Conservation (phyloP, 441 rosid species). For the Pelargonium myrrhifolium region DNA sequence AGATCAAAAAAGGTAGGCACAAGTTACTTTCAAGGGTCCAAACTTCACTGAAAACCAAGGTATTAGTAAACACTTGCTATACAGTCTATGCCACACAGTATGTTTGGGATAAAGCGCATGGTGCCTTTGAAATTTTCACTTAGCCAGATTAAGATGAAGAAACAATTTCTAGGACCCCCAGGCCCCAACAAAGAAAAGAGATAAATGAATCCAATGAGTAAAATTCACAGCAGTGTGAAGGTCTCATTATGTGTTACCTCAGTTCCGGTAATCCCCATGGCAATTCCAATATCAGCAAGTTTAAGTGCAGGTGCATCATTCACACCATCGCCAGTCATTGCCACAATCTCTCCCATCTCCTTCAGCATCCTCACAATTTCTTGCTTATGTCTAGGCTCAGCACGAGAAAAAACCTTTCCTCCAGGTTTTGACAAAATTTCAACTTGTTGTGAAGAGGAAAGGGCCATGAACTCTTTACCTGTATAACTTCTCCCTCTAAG, state of each 20-base stretch:
- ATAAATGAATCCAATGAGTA: too few species aligned
- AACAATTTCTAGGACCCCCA: neutral
- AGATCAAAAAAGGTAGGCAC: neutral
- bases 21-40: too few species aligned
- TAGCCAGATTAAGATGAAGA: neutral
- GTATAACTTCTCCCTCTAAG: conserved; percentile 64
- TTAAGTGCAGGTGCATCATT: conserved; percentile 51
- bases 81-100: too few species aligned
- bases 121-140: too few species aligned
- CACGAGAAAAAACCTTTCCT: conserved; percentile 84
- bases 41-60: too few species aligned
- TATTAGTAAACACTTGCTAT: too few species aligned
- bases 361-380: conserved; percentile 93
- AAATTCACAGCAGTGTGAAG: too few species aligned
- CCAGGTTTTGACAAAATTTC: conserved; percentile 40
- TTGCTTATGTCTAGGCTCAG: conserved; percentile 95
- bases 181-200: too few species aligned
- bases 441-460: conserved; percentile 50
- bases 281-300: conserved; percentile 43
- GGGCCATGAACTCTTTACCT: conserved; percentile 72
- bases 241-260: conserved; percentile 24
- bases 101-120: neutral
- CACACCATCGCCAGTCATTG: conserved; percentile 50
- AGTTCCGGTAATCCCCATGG: conserved; percentile 48
- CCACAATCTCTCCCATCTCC: conserved; percentile 80